Percentiles rank a stretch among this genome's conserved stretches.
Conservation (phyloP, 305 asterid species). For the Fraxinus baroniana region DNA sequence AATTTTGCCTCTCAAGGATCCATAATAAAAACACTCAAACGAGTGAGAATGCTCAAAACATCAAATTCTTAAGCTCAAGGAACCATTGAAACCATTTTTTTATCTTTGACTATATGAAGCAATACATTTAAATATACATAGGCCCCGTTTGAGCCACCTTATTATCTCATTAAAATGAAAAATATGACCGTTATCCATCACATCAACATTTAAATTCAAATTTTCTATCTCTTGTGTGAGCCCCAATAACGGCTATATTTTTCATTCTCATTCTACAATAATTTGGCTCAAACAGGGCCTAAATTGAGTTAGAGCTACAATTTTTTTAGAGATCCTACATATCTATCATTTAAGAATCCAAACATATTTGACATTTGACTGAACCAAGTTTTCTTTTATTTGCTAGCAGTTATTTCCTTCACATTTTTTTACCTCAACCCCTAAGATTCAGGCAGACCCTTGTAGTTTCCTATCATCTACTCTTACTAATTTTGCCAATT, state of each 20-base stretch:
- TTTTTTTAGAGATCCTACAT: too few species aligned
- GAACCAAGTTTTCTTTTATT: not conserved
- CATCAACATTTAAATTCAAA: too few species aligned
- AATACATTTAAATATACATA: not conserved
- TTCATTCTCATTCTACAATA: too few species aligned
- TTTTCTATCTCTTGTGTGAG: too few species aligned
- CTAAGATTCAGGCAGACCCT: not conserved
- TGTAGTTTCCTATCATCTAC: not conserved
- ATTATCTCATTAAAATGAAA: too few species aligned
- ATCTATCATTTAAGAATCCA: not conserved
- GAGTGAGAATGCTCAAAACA: not conserved
- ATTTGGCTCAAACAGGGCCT: too few species aligned
- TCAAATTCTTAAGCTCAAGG: not conserved
- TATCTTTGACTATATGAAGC: not conserved
- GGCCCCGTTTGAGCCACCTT: too few species aligned
- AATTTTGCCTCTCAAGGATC: constrained; percentile 1
- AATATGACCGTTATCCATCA: too few species aligned
- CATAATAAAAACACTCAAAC: constrained; percentile 7
- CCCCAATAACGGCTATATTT: too few species aligned
- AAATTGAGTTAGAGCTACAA: too few species aligned
- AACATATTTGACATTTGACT: constrained; percentile 13
- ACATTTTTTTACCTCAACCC: not conserved
- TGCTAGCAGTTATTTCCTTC: not conserved
- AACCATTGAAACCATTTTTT: not conserved
- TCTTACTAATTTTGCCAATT: not conserved